Base-by-base conservation (phyloP, 306 rosid species). In the Prunus mira region DNA sequence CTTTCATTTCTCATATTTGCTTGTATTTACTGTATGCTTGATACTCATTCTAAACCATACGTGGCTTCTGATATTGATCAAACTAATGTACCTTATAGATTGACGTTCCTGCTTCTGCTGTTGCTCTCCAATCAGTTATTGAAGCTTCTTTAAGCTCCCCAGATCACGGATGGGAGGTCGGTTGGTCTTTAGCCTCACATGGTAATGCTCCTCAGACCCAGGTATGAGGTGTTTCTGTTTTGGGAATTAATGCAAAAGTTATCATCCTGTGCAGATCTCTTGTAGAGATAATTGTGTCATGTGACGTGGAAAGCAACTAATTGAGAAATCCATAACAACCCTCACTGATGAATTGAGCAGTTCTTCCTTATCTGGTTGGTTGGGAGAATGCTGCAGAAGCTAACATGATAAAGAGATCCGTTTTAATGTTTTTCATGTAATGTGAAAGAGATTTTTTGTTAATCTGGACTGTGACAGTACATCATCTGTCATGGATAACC, bases 161-260 rank as follows among this genome's bases (percentile, higher is more conserved):
- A 15, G 87, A 92, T 74, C 90, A 86, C 30, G 88, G 88, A 81
- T 95, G 98, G 97, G 98, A 92, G 85, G 86, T 88, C 65, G 97
- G 98, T 76, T 95, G 97, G 97, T 92, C 96, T 75, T 84, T 95
- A 86, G 90, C 96, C 77, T 92, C 97, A 56, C 58, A 84, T 58
- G 78, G 54, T 75, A 89, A 71, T 43, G 88, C 80, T 79, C 75
- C 89, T 57, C 89, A 72, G 78, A 84, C 79, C 78, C 87, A 86
- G 96, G 98, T 89, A 72, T 30, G 18, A 14, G 38, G 49, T 57
- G 38, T 41, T 43, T 24, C 65, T 58, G 25, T 57, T 72, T 41
- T 58, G 55, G n/a, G 52, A 51, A 22, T 72, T 56, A 32, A 72
- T 57, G 30, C 62, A 20, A 22, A 57, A 9, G 5, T 22, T 72